Base-by-base conservation (phyloP, 129 eudicot species). In the Pulicaria dysenterica region DNA sequence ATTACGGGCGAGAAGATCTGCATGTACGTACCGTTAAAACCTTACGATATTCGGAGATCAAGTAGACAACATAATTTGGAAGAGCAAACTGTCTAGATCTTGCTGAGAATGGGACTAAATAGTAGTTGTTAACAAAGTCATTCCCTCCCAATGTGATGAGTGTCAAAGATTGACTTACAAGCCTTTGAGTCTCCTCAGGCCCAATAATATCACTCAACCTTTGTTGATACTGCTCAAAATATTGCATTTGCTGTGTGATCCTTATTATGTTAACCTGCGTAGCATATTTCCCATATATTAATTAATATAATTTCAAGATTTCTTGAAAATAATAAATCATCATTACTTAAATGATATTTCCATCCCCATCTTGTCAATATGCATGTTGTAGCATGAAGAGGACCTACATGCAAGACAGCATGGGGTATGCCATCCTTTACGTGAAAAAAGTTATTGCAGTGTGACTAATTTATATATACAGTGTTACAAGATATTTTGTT, bases 101-200 rank as follows among this genome's bases (percentile, higher is more conserved):
- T 6, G 75, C 81, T 39, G 97, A 78, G 57, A 67, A 45, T 12
- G 97, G 97, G 37, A 79, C 72, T 49, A 88, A 77, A 48, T 57
- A 91, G 63, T 91, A 91, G 69, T 91, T 91, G 84, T 87, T 90
- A 16, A 90, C 94, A 65, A 85, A 90, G 69, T 90, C 96, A 76
- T 90, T 90, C 16, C 96, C 96, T 4, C 96, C 96, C 69, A 87
- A 60, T 8, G 88, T 81, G 58, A 90, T 87, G 7, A 90, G 89
- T 5, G 87, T 85, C 9, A 90, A 75, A 1, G 84, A 84, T 45
- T 77, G 51, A 40, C 64, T 81, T 16, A 90, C 87, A 5, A 88
- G 85, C 36, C 43, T 58, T 70, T 79, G 64, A 7, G 96, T 62
- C 67, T 75, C 62, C 13, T 74, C 76, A 37, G 65, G 48, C 14